Evolutionary conservation across 2,329 filamentous ascomycete species (phyloP).

Genomic region (Periconia macrospinosa): DNA sequence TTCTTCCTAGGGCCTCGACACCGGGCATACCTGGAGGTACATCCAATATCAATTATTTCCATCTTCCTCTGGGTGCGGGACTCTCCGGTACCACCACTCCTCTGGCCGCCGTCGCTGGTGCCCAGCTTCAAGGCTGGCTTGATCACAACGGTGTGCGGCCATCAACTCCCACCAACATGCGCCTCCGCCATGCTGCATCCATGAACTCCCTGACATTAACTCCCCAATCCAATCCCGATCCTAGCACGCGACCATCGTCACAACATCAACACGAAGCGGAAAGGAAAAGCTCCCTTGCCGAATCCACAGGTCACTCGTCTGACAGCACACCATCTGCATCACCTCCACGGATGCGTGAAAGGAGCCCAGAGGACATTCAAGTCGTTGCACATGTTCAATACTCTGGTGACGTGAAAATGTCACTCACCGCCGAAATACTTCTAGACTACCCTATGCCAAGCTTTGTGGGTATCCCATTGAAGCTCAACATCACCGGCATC

Average conservation of each 20-base stretch:
- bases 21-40: slow-evolving; percentile 68
- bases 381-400: slow-evolving; percentile 91
- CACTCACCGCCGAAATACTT: slow-evolving; percentile 90
- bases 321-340: slow-evolving; percentile 36
- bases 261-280: slow-evolving; percentile 41
- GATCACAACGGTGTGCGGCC: slow-evolving; percentile 36
- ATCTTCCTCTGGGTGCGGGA: slow-evolving; percentile 71
- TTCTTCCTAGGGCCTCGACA: slow-evolving; percentile 53
- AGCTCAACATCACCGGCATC: slow-evolving; percentile 90
- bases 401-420: slow-evolving; percentile 81
- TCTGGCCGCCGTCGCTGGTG: slow-evolving; percentile 76
- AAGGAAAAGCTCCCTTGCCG: slow-evolving; percentile 30
- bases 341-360: slow-evolving; percentile 66
- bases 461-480: slow-evolving; percentile 93
- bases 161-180: slow-evolving; percentile 37
- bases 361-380: slow-evolving; percentile 83
- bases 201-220: slow-evolving; percentile 51
- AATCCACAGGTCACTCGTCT: slow-evolving; percentile 27
- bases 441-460: slow-evolving; percentile 98
- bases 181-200: slow-evolving; percentile 43
- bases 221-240: slow-evolving; percentile 49
- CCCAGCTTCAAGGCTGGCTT: slow-evolving; percentile 61
- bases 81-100: slow-evolving; percentile 78
- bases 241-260: slow-evolving; percentile 49
- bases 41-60: slow-evolving; percentile 80